These are phyloP conservation scores for Citrus hindsii DNA, from an alignment of 345 rosid species.

Conservation along the genomic window DNA sequence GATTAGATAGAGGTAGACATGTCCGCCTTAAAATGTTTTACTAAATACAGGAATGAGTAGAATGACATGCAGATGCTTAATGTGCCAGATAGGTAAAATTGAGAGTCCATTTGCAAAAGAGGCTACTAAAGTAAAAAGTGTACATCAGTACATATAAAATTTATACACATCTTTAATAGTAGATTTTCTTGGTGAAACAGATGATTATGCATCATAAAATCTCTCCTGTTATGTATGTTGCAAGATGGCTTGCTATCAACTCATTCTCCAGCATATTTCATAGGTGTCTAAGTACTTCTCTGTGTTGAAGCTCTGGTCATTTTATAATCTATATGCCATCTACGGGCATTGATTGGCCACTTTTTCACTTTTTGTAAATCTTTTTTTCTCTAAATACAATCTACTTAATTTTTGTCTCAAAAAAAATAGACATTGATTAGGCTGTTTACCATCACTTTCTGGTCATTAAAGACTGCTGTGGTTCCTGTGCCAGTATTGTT, in stretches of 20 bases:
- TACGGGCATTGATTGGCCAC: too few species aligned
- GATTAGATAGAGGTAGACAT: background rate
- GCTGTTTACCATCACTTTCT: background rate
- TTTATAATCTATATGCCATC: background rate
- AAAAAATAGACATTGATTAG: background rate
- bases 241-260: background rate
- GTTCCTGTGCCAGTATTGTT: background rate
- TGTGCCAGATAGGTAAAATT: background rate
- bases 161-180: background rate
- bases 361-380: too few species aligned
- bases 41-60: background rate
- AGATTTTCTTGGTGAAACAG: background rate
- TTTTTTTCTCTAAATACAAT: too few species aligned
- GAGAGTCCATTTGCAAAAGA: background rate
- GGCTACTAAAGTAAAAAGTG: background rate
- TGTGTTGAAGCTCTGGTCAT: background rate
- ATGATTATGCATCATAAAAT: background rate
- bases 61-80: background rate
- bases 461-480: background rate
- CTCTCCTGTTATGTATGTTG: background rate
- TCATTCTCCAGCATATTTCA: background rate
- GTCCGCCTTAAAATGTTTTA: background rate
- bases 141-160: background rate
- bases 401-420: too few species aligned
- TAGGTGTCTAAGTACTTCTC: background rate